These are phyloP conservation scores for Chamaecrista fasciculata DNA, from an alignment of 306 rosid genomes.

Conservation along the genomic window DNA sequence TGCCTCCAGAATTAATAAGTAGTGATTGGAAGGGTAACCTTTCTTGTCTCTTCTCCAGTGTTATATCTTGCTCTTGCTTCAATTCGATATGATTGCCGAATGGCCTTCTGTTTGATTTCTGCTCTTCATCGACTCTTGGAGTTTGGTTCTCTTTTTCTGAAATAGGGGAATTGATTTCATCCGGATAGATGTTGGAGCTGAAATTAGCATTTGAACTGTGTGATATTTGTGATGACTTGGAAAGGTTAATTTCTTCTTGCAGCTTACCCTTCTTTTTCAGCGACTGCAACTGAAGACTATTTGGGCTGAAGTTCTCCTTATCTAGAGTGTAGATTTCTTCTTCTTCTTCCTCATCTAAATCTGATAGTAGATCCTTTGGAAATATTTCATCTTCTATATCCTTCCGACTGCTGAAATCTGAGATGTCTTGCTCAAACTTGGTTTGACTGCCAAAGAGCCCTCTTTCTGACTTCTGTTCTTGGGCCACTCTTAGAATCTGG, in stretches of 20 bases:
- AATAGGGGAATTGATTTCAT: conserved; percentile 31
- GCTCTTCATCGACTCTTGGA: conserved; percentile 39
- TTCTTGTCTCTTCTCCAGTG: conserved; percentile 36
- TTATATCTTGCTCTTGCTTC: conserved; percentile 33
- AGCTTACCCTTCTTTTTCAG: conserved; percentile 48
- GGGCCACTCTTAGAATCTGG: conserved; percentile 39
- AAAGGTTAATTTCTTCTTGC: conserved; percentile 38
- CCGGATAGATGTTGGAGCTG: conserved; percentile 33
- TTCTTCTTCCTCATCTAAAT: conserved; percentile 44
- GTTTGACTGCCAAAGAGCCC: conserved; percentile 33
- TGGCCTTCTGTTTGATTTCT: conserved; percentile 34
- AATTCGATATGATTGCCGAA: conserved; percentile 35
- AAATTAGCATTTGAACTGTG: conserved; percentile 31
- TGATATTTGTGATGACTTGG: conserved; percentile 34
- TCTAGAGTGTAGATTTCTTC: conserved; percentile 53
- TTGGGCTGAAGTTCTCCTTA: conserved; percentile 70
- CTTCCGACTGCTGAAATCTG: conserved; percentile 12
- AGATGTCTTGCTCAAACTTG: conserved; percentile 33
- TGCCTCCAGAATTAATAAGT: conserved; percentile 30
- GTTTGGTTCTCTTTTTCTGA: conserved; percentile 39
- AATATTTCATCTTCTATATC: not conserved
- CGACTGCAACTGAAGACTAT: conserved; percentile 39
- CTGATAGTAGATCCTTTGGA: conserved; percentile 20
- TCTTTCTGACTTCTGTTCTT: conserved; percentile 40
- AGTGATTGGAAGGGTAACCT: conserved; percentile 64